Evolutionary conservation across 306 rosid genomes (phyloP), one percentile per base, ranked within the genome.

Genomic region (Arachis stenosperma): DNA sequence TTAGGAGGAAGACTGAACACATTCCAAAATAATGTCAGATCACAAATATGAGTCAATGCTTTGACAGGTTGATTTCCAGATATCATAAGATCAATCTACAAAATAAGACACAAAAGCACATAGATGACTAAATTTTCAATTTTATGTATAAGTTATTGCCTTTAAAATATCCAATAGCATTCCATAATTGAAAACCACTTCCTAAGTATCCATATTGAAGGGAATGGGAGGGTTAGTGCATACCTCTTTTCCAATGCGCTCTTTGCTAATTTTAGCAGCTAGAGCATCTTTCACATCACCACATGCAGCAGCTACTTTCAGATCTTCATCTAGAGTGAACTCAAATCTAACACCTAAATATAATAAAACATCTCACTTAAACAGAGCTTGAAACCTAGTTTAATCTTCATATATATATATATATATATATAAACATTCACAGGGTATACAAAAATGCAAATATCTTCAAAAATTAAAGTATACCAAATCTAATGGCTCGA

Each of bases 401-500:
- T 57, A 55, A 42, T 10, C 59, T 71, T 46, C 40, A 42, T 33
- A 22, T 22, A 22, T 22, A 17, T 17, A 17, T 17, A 17, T 17
- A 17, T 17, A 17, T 17, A 22, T 22, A 22, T 22, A 22, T 0
- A 68, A 56, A 67, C 9, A 41, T 61, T 75, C 60, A 61, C 54
- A 54, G 8, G 63, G 37, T 42, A 69, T 14, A 61, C 12, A 54
- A 33, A 22, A 37, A 69, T 22, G 61, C n/a, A 33, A 1, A 15
- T 37, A 37, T 55, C 22, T 3, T 63, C 42, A 61, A 62, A 62
- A 57, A 72, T 44, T 46, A 51, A 12, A 53, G 54, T 55, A 50
- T 87, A 94, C 97, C 92, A 76, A 94, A 94, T 39, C 98, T 90
- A 83, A 94, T 88, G 71, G 98, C 97, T 70, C 98, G 87, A 75